Evolutionary conservation across 345 rosid genomes (phyloP).

Genomic region (Hypericum perforatum): DNA sequence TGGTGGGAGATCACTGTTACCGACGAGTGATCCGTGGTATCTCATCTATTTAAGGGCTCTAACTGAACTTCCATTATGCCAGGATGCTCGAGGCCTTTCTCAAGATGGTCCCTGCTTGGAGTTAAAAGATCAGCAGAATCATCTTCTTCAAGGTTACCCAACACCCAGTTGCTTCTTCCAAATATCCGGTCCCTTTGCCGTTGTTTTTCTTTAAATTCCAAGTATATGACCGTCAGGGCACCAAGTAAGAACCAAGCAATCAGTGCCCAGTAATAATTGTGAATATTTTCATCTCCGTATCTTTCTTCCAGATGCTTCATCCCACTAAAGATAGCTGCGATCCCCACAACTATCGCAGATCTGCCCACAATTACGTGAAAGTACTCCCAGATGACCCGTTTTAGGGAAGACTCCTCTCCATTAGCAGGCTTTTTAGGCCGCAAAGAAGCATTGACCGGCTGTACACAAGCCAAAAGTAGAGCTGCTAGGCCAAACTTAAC

Average conservation of each 20-base stretch:
- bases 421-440: slow-evolving; percentile 63
- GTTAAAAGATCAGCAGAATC: slow-evolving; percentile 69
- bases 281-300: slow-evolving; percentile 63
- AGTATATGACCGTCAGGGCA: slow-evolving; percentile 39
- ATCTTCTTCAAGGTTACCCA: slow-evolving; percentile 73
- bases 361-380: slow-evolving; percentile 61
- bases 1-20: too few species aligned
- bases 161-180: slow-evolving; percentile 68
- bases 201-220: slow-evolving; percentile 47
- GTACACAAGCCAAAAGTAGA: slow-evolving; percentile 59
- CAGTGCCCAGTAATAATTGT: slow-evolving; percentile 63
- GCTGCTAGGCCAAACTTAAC: slow-evolving; percentile 77
- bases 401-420: slow-evolving; percentile 41
- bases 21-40: too few species aligned
- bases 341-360: slow-evolving; percentile 47
- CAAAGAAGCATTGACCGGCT: slow-evolving; percentile 73
- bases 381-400: slow-evolving; percentile 76
- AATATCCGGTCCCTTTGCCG: slow-evolving; percentile 34
- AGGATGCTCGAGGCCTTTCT: slow-evolving; percentile 30
- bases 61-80: slow-evolving; percentile 81
- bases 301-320: slow-evolving; percentile 72
- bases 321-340: slow-evolving; percentile 58
- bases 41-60: slow-evolving; percentile 68
- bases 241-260: slow-evolving; percentile 54
- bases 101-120: slow-evolving; percentile 30